These are phyloP conservation scores for Talinum fruticosum DNA, from an alignment of 148 eudicot genomes.

Conservation along the genomic window DNA sequence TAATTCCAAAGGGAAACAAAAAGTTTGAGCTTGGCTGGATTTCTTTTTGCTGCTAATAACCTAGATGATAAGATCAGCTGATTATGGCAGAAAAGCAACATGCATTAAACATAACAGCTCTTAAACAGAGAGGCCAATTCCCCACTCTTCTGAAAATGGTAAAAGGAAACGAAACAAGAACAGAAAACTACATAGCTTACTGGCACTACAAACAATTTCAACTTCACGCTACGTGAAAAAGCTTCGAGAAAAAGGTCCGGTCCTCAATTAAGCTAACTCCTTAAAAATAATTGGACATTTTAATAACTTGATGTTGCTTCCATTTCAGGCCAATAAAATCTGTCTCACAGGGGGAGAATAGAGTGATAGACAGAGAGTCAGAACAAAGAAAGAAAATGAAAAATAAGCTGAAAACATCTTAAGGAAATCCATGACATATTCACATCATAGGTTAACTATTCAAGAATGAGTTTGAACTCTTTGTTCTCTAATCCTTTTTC, in stretches of 20 bases:
- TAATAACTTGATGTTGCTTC: too few species aligned
- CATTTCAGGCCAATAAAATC: too few species aligned
- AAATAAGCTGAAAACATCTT: neutral
- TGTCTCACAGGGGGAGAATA: neutral
- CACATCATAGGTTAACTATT: neutral
- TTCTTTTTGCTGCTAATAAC: neutral
- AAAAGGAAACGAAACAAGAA: slow-evolving; percentile 1
- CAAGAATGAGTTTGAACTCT: neutral
- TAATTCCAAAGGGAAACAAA: too few species aligned
- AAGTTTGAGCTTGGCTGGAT: neutral
- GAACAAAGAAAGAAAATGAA: neutral
- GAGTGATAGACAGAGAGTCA: neutral
- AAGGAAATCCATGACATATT: neutral
- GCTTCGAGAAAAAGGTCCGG: neutral
- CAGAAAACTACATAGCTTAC: neutral
- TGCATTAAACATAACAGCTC: neutral
- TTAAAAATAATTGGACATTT: neutral
- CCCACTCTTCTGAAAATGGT: neutral
- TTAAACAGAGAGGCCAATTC: neutral
- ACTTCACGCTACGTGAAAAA: neutral
- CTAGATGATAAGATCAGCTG: too few species aligned
- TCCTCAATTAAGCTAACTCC: neutral
- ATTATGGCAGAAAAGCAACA: neutral
- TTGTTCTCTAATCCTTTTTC: neutral
- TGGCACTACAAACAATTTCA: neutral